Conservation (phyloP, 345 rosid genomes). For the Eucalyptus globulus region DNA sequence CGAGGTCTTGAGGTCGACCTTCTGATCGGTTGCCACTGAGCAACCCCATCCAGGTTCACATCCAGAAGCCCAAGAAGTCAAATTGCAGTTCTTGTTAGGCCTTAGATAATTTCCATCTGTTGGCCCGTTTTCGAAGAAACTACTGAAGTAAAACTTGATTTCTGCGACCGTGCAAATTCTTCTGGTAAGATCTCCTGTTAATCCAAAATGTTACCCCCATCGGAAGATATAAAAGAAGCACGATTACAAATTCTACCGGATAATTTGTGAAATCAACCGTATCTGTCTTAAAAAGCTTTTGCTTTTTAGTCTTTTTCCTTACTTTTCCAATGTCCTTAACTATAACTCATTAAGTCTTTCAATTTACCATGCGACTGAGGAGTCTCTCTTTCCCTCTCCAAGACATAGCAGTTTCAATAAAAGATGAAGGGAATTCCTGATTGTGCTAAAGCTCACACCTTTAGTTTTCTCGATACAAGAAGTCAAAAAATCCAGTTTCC, state of each 20-base stretch:
- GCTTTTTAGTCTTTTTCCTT: background rate
- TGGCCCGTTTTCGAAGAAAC: slow-evolving; percentile 22
- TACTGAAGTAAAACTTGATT: slow-evolving; percentile 52
- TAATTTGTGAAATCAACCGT: background rate
- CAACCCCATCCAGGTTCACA: slow-evolving; percentile 98
- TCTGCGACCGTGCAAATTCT: slow-evolving; percentile 79
- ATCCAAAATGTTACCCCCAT: background rate
- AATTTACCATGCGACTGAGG: background rate
- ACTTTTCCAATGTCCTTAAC: background rate
- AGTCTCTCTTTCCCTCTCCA: background rate
- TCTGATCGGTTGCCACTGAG: slow-evolving; percentile 12
- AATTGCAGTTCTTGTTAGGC: slow-evolving; percentile 74
- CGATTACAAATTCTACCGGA: background rate
- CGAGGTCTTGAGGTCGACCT: slow-evolving; percentile 25
- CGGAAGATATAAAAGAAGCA: background rate
- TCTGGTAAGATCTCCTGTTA: slow-evolving; percentile 52
- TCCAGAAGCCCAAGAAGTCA: slow-evolving; percentile 62
- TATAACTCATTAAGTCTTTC: background rate
- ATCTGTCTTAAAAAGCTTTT: background rate
- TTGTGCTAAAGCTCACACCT: slow-evolving; percentile 22
- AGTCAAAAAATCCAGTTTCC: slow-evolving; percentile 41
- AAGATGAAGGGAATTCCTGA: background rate
- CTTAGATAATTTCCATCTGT: slow-evolving; percentile 18
- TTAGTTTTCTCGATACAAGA: slow-evolving; percentile 55
- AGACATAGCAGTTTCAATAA: background rate